These are phyloP conservation scores for Pelargonium citronellum DNA, from an alignment of 441 rosid genomes.

Conservation along the genomic window DNA sequence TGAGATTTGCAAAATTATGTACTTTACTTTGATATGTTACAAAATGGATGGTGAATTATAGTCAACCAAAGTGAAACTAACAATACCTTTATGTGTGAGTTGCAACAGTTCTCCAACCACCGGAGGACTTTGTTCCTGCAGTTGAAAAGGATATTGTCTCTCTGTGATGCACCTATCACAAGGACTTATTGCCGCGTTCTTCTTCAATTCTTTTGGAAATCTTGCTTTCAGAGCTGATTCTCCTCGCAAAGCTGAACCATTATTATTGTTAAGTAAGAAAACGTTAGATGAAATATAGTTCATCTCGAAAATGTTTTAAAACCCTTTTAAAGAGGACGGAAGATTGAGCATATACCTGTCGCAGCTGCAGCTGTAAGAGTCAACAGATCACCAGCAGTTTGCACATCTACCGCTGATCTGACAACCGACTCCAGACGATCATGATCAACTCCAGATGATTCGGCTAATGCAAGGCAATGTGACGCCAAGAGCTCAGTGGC, in stretches of 20 bases:
- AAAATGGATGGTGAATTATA: not conserved
- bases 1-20: too few species aligned
- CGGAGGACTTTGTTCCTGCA: constrained; percentile 44
- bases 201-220: constrained; percentile 74
- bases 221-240: constrained; percentile 79
- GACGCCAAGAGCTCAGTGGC: constrained; percentile 88
- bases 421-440: constrained; percentile 62
- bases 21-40: too few species aligned
- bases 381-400: constrained; percentile 68
- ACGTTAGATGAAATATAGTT: too few species aligned
- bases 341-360: constrained; percentile 44
- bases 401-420: constrained; percentile 73
- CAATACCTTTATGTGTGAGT: constrained; percentile 61
- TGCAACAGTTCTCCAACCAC: constrained; percentile 71
- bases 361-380: constrained; percentile 97
- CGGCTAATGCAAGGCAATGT: constrained; percentile 82
- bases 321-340: too few species aligned
- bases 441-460: constrained; percentile 70
- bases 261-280: too few species aligned
- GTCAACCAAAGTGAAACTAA: not conserved
- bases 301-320: too few species aligned
- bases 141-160: constrained; percentile 37
- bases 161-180: constrained; percentile 58
- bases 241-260: constrained; percentile 67
- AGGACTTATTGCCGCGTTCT: constrained; percentile 77